Evolutionary conservation across 371 early-diverging fungal genomes (phyloP).

Genomic region (Mortierella polycephala): DNA sequence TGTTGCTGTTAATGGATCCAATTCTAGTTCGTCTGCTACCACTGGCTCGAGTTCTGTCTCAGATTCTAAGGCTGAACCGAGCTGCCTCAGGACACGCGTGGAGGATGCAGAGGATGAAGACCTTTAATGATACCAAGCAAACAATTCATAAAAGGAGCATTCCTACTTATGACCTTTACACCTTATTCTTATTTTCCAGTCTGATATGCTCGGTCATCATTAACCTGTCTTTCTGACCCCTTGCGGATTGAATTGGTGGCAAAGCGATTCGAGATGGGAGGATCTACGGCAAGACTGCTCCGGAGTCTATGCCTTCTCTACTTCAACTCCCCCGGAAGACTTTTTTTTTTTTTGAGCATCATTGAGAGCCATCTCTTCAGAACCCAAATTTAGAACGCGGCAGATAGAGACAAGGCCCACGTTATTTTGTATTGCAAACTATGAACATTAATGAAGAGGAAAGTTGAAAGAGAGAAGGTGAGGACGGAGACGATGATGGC

Average conservation of each 20-base stretch:
- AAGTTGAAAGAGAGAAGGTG: neutral
- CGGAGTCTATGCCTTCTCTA: neutral
- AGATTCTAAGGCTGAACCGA: neutral
- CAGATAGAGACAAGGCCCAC: neutral
- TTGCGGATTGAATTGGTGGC: too few relatives aligned
- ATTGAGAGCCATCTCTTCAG: neutral
- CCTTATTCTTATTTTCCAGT: too few relatives aligned
- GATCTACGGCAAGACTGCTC: too few relatives aligned
- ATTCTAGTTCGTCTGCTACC: neutral
- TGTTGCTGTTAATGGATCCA: neutral
- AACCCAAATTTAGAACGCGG: slow-evolving; percentile 6
- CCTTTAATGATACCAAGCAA: too few relatives aligned
- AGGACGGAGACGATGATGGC: neutral
- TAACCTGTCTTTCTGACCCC: too few relatives aligned
- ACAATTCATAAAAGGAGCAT: too few relatives aligned
- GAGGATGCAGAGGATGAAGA: slow-evolving; percentile 28
- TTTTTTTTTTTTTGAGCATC: too few relatives aligned
- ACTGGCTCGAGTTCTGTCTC: neutral
- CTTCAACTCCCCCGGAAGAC: neutral
- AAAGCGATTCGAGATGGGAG: too few relatives aligned
- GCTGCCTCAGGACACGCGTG: slow-evolving; percentile 21
- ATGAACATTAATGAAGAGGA: too few relatives aligned
- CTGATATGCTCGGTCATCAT: too few relatives aligned
- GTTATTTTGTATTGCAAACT: neutral
- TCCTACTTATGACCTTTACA: too few relatives aligned